These are phyloP conservation scores for Liquidambar formosana DNA, from an alignment of 164 flowering plant species.

Conservation along the genomic window DNA sequence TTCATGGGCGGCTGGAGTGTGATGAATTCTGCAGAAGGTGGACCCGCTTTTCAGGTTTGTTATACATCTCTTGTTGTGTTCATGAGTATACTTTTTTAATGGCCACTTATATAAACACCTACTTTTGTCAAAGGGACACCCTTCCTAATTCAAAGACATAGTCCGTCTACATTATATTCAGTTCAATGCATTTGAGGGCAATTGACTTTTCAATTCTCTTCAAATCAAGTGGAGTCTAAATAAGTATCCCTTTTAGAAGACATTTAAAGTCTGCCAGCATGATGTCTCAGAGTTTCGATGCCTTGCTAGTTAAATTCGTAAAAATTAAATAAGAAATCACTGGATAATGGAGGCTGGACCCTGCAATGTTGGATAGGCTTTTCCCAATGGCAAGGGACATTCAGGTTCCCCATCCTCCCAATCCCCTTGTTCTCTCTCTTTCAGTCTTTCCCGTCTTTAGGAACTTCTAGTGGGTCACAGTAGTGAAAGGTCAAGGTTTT, in stretches of 20 bases:
- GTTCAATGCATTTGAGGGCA: not conserved
- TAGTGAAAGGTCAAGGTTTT: not conserved
- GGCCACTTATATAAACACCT: not conserved
- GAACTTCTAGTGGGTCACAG: not conserved
- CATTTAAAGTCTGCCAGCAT: no score
- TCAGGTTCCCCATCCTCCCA: no score
- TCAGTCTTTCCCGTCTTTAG: not conserved
- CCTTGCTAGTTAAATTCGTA: no score
- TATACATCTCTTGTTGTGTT: not conserved
- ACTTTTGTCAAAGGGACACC: not conserved
- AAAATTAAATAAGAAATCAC: no score
- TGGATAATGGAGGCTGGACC: no score
- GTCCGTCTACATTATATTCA: not conserved
- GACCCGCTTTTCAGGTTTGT: conserved; percentile 98
- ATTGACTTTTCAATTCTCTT: not conserved
- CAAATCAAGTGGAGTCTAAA: not conserved
- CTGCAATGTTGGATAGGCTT: no score
- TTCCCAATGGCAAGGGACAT: no score
- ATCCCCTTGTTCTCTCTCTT: no score
- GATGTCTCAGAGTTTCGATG: no score
- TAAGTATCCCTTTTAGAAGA: no score
- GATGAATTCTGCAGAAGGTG: conserved; percentile 88
- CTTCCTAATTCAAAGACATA: not conserved
- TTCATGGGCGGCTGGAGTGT: conserved; percentile 97
- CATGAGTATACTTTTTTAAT: not conserved